phyloP scores from a whole-genome alignment of 495 filamentous ascomycete species.

The Lasiosphaeria ovina region DNA sequence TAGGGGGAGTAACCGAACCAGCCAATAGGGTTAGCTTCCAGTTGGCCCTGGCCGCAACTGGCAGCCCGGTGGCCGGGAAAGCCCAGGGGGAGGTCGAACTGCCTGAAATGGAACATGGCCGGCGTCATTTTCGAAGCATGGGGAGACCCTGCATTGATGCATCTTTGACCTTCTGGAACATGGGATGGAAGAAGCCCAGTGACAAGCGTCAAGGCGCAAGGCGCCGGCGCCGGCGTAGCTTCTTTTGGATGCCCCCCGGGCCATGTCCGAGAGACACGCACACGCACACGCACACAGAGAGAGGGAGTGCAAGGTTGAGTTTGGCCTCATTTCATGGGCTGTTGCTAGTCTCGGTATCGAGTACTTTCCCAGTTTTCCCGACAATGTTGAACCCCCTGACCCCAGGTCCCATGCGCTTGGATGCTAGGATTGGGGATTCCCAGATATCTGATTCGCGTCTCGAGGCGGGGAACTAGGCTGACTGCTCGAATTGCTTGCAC shows the following conservation, averaged over 20 bases:
- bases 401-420: too few relatives aligned
- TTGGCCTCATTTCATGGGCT: too few relatives aligned
- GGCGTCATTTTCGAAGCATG: neutral
- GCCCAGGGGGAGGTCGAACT: neutral
- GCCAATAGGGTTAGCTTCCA: neutral
- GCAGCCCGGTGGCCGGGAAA: neutral
- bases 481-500: neutral
- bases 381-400: too few relatives aligned
- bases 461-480: too few relatives aligned
- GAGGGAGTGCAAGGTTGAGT: too few relatives aligned
- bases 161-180: neutral
- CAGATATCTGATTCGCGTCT: too few relatives aligned
- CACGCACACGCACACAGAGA: too few relatives aligned
- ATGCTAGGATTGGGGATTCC: too few relatives aligned
- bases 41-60: neutral
- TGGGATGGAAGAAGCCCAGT: neutral
- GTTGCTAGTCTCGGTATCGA: too few relatives aligned
- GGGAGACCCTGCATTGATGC: neutral
- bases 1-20: neutral
- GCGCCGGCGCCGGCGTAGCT: neutral
- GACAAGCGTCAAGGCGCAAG: neutral
- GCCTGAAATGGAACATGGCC: neutral
- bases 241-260: too few relatives aligned
- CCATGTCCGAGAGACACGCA: too few relatives aligned
- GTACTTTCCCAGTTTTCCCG: too few relatives aligned